Evolutionary conservation across 371 early-diverging fungal species (phyloP), one percentile per base, ranked within the genome.

Genomic region (Actinomortierella wolfii): DNA sequence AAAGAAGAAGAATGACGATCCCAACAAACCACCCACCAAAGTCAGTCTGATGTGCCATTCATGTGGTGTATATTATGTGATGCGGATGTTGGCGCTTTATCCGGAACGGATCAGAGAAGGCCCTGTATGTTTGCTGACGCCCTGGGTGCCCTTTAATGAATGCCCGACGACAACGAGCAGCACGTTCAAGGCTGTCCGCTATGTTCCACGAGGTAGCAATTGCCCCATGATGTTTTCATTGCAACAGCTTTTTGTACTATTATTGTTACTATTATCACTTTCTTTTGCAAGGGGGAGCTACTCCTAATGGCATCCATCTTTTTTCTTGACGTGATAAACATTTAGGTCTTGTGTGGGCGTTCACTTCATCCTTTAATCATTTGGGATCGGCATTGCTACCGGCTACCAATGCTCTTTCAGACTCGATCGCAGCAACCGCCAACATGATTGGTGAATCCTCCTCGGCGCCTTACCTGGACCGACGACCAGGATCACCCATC

Each of bases 111-210:
- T 73, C 47, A 53, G 26, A 20, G 48, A 24, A 5, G 73, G 73
- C 0, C 73, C 73, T 2, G 62, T 73, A 21, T 43, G 63, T 1
- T 26, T 73, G 28, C 41, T 73, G 29, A 66, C 73, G 1, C 73
- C 73, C 20, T 73, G 73, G 73, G 67, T 73, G 15, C 73, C 73
- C 5, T 73, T 73, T 39, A 66, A 66, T 18, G 73, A 73, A 43
- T 73, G 73, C 20, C 73, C 73, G 3, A 63, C 61, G 26, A 66
- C 67, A 1, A 73, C 73, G 8, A 73, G 73, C 51, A 48, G 52
- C 15, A 59, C 73, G 4, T 73, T 73, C 60, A 73, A 66, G 54
- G 65, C 66, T 23, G 41, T 73, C 34, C 65, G 62, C 40, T 67
- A 73, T 47, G 57, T 73, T 17, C 73, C 73, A 13, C 51, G 60